phyloP scores from a whole-genome alignment of 805 yeast genomes.

The Metschnikowia noctiluminum region DNA sequence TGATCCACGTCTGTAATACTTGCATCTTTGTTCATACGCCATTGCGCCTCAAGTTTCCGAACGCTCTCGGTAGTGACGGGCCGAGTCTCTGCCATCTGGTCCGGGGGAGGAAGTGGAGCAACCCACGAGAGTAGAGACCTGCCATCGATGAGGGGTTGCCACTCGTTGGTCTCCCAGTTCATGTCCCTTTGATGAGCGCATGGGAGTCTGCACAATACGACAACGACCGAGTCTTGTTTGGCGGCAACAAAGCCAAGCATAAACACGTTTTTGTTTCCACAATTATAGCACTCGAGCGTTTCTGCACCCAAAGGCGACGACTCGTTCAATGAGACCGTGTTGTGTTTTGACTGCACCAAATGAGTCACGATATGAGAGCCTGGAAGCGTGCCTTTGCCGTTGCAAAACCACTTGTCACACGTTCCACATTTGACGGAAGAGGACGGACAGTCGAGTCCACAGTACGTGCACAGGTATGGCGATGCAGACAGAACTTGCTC shows the following conservation, averaged over 20 bases:
- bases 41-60: conserved; percentile 68
- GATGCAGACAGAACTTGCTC: not conserved
- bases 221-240: conserved; percentile 80
- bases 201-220: conserved; percentile 81
- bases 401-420: conserved; percentile 89
- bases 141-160: conserved; percentile 85
- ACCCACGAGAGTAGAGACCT: conserved; percentile 80
- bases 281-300: conserved; percentile 81
- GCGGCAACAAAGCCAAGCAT: conserved; percentile 85
- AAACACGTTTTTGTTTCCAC: conserved; percentile 78
- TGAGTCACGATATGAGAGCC: conserved; percentile 86
- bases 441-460: conserved; percentile 65
- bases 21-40: conserved; percentile 73
- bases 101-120: conserved; percentile 65
- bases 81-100: conserved; percentile 53
- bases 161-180: conserved; percentile 83
- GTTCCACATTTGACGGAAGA: conserved; percentile 72
- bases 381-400: conserved; percentile 53
- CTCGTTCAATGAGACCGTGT: conserved; percentile 68
- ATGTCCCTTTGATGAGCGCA: conserved; percentile 74
- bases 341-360: conserved; percentile 76
- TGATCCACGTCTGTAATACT: conserved; percentile 64
- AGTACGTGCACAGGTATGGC: conserved; percentile 49
- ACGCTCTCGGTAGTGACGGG: conserved; percentile 64
- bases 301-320: conserved; percentile 86